A percentile compares a stretch with the other conserved stretches of the same genome.
These are phyloP conservation scores for Phalaenopsis aphrodite DNA, from an alignment of 106 monocot species.

Conservation along the genomic window DNA sequence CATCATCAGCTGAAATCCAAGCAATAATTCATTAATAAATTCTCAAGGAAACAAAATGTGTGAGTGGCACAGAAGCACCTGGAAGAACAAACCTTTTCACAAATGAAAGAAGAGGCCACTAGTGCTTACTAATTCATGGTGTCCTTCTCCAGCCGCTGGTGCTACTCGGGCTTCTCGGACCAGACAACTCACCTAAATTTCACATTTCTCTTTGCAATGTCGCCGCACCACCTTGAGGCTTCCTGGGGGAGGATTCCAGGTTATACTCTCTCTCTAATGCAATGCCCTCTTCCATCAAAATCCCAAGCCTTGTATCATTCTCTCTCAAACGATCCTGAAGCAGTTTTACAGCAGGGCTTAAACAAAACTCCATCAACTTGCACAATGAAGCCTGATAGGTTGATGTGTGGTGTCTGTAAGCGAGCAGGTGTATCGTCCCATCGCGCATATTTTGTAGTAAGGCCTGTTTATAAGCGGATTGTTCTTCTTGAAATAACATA, in stretches of 20 bases:
- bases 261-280: not conserved
- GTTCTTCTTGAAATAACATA: conserved; percentile 81
- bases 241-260: not conserved
- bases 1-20: not conserved
- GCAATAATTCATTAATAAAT: not conserved
- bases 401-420: conserved; percentile 83
- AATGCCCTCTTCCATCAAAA: conserved; percentile 1
- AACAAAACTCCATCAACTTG: too few species aligned
- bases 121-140: conserved; percentile 9
- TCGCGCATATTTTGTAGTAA: conserved; percentile 49
- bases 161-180: conserved; percentile 24
- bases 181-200: conserved; percentile 10
- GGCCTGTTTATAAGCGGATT: conserved; percentile 39
- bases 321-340: conserved; percentile 67
- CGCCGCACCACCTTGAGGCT: not conserved
- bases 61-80: not conserved
- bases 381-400: conserved; percentile 92
- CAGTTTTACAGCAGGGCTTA: conserved; percentile 66
- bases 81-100: not conserved
- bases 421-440: conserved; percentile 83
- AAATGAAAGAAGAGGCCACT: not conserved
- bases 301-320: conserved; percentile 50
- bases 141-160: conserved; percentile 25
- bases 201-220: conserved; percentile 7
- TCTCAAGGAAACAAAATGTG: not conserved